phyloP scores from a whole-genome alignment of 2,329 filamentous ascomycete species.

The Sphaceloma murrayae region DNA sequence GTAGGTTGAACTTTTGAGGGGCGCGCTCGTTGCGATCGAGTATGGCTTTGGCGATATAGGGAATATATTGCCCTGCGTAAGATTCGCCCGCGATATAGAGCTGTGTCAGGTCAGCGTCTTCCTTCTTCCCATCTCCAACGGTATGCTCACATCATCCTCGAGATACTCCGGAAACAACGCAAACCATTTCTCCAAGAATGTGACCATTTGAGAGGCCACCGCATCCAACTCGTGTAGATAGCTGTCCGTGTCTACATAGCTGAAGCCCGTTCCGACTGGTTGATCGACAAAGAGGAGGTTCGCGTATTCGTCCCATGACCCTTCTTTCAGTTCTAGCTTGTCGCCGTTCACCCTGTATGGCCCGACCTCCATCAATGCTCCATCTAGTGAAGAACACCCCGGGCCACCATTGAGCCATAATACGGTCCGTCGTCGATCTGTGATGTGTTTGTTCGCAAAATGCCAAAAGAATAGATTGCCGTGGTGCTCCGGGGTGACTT shows the following conservation, averaged over 20 bases:
- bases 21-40: slow-evolving; percentile 66
- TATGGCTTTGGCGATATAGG: slow-evolving; percentile 88
- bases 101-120: slow-evolving; percentile 40
- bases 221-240: slow-evolving; percentile 76
- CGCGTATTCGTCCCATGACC: slow-evolving; percentile 98
- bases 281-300: slow-evolving; percentile 96
- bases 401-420: slow-evolving; percentile 97
- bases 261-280: slow-evolving; percentile 91
- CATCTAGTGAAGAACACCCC: slow-evolving; percentile 95
- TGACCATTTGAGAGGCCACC: slow-evolving; percentile 82
- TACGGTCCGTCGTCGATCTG: slow-evolving; percentile 78
- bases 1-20: slow-evolving; percentile 60
- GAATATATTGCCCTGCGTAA: slow-evolving; percentile 90
- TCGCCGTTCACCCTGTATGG: slow-evolving; percentile 78
- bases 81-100: slow-evolving; percentile 93
- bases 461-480: slow-evolving; percentile 99
- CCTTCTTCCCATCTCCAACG: not conserved
- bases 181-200: slow-evolving; percentile 89
- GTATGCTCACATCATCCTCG: slow-evolving; percentile 68
- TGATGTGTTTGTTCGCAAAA: slow-evolving; percentile 90
- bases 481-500: slow-evolving; percentile 73
- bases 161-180: slow-evolving; percentile 82
- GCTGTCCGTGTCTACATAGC: slow-evolving; percentile 83
- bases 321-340: slow-evolving; percentile 68
- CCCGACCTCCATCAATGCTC: slow-evolving; percentile 90